A percentile compares a stretch with the other conserved stretches of the same genome.
Evolutionary conservation across 1,284 basidiomycete genomes (phyloP).

Genomic region (Sanghuangporus sanghuang): DNA sequence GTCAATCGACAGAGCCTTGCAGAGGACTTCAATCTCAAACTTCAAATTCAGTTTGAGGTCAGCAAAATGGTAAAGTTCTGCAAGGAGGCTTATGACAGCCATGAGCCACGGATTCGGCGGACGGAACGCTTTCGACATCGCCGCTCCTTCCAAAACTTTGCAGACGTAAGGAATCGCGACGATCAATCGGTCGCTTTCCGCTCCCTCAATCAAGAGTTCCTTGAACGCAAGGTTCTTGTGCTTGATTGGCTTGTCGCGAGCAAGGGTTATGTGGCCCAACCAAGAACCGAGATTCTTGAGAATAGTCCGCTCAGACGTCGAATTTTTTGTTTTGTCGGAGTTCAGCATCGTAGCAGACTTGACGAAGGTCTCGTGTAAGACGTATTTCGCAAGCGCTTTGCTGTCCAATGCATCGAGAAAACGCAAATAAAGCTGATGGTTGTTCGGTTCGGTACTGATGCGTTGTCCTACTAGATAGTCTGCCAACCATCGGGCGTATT

Average conservation of each 20-base stretch:
- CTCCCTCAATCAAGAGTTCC: slow-evolving; percentile 93
- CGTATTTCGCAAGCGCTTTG: slow-evolving; percentile 62
- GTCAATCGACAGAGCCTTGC: slow-evolving; percentile 88
- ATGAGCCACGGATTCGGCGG: slow-evolving; percentile 99
- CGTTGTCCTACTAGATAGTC: slow-evolving; percentile 97
- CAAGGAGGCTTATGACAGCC: slow-evolving; percentile 88
- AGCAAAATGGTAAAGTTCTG: slow-evolving; percentile 95
- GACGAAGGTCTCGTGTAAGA: slow-evolving; percentile 90
- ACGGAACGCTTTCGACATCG: slow-evolving; percentile 87
- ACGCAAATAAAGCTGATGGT: slow-evolving; percentile 92
- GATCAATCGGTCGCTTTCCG: slow-evolving; percentile 86
- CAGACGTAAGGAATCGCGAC: slow-evolving; percentile 98
- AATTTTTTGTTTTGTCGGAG: slow-evolving; percentile 85
- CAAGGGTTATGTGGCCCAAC: slow-evolving; percentile 92
- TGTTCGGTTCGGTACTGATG: slow-evolving; percentile 95
- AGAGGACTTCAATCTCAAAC: slow-evolving; percentile 98
- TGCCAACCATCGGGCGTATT: slow-evolving; percentile 92
- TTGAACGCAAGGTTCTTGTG: slow-evolving; percentile 95
- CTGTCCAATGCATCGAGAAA: slow-evolving; percentile 83
- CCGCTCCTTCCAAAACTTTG: slow-evolving; percentile 91
- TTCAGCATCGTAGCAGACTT: slow-evolving; percentile 88
- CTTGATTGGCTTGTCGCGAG: slow-evolving; percentile 88
- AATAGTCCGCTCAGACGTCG: slow-evolving; percentile 79
- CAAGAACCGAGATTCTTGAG: slow-evolving; percentile 96
- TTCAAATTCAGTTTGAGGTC: slow-evolving; percentile 97